Evolutionary conservation across 768 basidiomycete genomes (phyloP), one percentile per base, ranked within the genome.

Genomic region (Agaricus subrufescens): DNA sequence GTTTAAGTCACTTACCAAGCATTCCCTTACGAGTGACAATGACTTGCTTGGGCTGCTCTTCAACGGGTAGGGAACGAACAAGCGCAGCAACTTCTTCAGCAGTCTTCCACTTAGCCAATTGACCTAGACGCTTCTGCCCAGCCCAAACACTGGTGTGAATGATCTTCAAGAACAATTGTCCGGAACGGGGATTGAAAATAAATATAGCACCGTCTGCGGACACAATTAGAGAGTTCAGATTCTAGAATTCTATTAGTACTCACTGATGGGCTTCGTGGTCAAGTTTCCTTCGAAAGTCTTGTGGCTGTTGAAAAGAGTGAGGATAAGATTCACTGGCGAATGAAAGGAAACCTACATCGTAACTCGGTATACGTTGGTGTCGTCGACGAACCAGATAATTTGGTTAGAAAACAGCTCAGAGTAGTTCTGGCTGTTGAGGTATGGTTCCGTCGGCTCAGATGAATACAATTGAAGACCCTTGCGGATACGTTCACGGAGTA

Each of bases 71-170:
- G 30, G 97, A 98, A 55, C 97, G 92, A 61, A 98, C 90, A 63
- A 98, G 74, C 0, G 97, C 97, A 37, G 97, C 97, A 9, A 98
- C 97, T 87, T 99, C 97, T 85, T 99, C 97, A 15, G 97, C 97
- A 5, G 96, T 98, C 76, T 97, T 97, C 95, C 97, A 98, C 75
- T 98, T 99, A 38, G 97, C 97, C 49, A 98, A 82, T 72, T 99
- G 97, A 56, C 97, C 97, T 48, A 99, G 85, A 87, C 97, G 97
- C 72, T 99, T 99, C 73, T 99, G 97, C 66, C 97, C 97, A 55
- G 97, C 97, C 97, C 97, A 99, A n/a, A 98, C 97, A 66, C 95
- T 98, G 2, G 97, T 99, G 70, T 99, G 97, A 59, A 99, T 99
- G 72, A 99, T 89, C 78, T 99, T 99, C 71, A 99, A 72, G 86